Percentiles rank a stretch among this genome's conserved stretches.
Evolutionary conservation across 2,329 filamentous ascomycete species (phyloP).

Genomic region (Colletotrichum limetticola): DNA sequence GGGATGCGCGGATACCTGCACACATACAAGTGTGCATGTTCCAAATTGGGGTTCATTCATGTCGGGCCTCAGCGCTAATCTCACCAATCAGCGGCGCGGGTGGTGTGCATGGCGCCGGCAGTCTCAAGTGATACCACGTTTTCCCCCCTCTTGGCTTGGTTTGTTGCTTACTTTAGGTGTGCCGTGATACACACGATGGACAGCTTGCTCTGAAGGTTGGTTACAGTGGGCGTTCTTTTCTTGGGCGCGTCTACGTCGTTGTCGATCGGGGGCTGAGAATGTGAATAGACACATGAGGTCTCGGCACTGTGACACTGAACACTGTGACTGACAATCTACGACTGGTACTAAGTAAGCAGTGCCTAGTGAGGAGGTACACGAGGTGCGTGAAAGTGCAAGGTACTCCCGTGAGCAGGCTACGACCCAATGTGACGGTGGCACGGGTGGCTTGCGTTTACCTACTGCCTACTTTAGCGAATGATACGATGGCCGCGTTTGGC

Average conservation of each 20-base stretch:
- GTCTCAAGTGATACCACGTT: conserved; percentile 14
- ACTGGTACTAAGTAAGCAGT: no score
- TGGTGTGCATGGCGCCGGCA: conserved; percentile 18
- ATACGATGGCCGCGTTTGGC: neutral
- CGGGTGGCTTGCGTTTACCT: neutral
- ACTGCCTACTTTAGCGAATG: neutral
- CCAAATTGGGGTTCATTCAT: neutral
- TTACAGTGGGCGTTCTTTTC: neutral
- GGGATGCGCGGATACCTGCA: neutral
- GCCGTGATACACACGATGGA: no score
- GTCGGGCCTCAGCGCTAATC: conserved; percentile 15
- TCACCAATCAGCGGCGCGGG: conserved; percentile 18
- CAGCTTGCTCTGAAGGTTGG: neutral
- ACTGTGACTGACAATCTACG: neutral
- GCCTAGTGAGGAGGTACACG: neutral
- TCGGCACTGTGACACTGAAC: neutral
- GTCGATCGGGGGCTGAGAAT: neutral
- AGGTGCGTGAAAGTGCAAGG: conserved; percentile 9
- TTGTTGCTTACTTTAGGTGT: neutral
- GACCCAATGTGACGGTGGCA: conserved; percentile 7
- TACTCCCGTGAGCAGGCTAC: conserved; percentile 11
- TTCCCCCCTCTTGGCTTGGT: neutral
- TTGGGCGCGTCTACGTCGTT: neutral
- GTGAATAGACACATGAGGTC: neutral
- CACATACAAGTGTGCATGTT: neutral